A percentile compares a stretch with the other conserved stretches of the same genome.
Conservation (phyloP, 257 asterid genomes). For the Henckelia pumila region DNA sequence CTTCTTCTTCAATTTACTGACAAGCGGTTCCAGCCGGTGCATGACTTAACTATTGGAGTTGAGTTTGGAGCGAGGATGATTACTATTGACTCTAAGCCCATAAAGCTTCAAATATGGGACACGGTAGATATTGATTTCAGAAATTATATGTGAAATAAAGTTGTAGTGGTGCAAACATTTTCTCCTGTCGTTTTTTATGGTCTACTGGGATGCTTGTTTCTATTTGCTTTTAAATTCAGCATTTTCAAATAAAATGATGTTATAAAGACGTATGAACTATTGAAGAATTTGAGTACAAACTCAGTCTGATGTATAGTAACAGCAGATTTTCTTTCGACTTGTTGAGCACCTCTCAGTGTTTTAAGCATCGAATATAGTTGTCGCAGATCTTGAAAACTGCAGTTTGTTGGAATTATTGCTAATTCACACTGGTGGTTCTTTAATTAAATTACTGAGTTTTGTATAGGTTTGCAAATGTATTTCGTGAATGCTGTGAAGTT, state of each 20-base stretch:
- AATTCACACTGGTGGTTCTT: slow-evolving; percentile 1
- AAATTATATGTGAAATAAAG: slow-evolving; percentile 7
- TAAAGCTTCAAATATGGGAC: slow-evolving; percentile 62
- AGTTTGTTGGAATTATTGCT: slow-evolving; percentile 4
- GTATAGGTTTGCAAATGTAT: neutral
- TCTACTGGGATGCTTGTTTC: neutral
- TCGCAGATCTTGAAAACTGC: slow-evolving; percentile 1
- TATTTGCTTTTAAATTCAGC: neutral
- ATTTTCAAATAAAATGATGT: neutral
- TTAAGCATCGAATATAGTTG: no score
- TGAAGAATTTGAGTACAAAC: slow-evolving; percentile 10
- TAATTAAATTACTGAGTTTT: neutral
- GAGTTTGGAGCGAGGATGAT: slow-evolving; percentile 63
- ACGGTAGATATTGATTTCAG: slow-evolving; percentile 30
- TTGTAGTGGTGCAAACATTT: slow-evolving; percentile 8
- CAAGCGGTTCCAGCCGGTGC: slow-evolving; percentile 66
- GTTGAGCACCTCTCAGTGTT: slow-evolving; percentile 5
- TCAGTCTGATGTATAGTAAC: neutral
- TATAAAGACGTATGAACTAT: neutral
- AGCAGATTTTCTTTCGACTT: slow-evolving; percentile 4
- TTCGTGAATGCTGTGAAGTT: slow-evolving; percentile 1
- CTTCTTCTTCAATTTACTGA: slow-evolving; percentile 60
- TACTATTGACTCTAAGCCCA: slow-evolving; percentile 53
- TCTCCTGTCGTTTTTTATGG: neutral
- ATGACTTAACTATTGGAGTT: slow-evolving; percentile 60